Conservation (phyloP, 495 filamentous ascomycete genomes). For the Usnea hakonensis region DNA sequence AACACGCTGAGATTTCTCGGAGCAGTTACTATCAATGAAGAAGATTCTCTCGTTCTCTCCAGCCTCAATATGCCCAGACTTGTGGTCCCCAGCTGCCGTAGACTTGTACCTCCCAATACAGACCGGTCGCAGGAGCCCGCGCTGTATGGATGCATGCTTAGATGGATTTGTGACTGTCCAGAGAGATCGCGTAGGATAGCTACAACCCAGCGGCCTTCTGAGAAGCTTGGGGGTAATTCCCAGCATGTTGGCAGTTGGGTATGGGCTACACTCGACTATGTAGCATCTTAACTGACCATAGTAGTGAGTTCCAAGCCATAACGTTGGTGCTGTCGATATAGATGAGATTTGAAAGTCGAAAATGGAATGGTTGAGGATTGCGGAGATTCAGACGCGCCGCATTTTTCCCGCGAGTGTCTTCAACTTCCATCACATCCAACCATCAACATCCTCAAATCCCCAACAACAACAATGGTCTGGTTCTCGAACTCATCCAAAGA, state of each 20-base stretch:
- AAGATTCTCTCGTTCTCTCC: slow-evolving; percentile 68
- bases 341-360: not conserved
- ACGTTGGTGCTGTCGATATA: not conserved
- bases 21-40: slow-evolving; percentile 75
- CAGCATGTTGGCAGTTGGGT: slow-evolving; percentile 2
- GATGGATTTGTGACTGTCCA: not conserved
- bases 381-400: not conserved
- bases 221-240: not conserved
- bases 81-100: slow-evolving; percentile 43
- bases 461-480: slow-evolving; percentile 45
- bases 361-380: not conserved
- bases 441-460: not conserved
- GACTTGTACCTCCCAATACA: slow-evolving; percentile 25
- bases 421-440: not conserved
- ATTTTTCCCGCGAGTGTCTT: too few relatives aligned
- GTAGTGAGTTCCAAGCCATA: not conserved
- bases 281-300: not conserved
- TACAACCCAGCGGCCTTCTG: not conserved
- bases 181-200: not conserved
- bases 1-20: not conserved
- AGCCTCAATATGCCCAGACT: slow-evolving; percentile 69
- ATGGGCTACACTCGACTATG: not conserved
- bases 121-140: not conserved
- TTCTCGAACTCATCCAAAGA: slow-evolving; percentile 34
- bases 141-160: not conserved